Evolutionary conservation across 345 rosid genomes (phyloP).

Genomic region (Lumnitzera littorea): DNA sequence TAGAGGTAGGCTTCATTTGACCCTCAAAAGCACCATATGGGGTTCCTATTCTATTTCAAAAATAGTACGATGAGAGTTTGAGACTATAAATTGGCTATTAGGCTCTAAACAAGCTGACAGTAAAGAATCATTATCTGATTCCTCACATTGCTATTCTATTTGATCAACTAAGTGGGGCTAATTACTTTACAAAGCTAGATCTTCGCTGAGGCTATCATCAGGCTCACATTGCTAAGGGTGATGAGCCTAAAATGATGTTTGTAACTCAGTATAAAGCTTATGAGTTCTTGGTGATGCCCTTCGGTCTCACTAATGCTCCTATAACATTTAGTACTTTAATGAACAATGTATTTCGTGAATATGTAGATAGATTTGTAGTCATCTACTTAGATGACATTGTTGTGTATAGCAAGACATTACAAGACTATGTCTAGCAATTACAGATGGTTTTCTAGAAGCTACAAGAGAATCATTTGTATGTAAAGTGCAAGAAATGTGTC

Average conservation of each 20-base stretch:
- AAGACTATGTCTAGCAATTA: too few relatives aligned
- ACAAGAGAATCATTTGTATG: background rate
- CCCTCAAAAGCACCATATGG: background rate
- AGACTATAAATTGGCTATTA: background rate
- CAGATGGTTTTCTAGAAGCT: too few relatives aligned
- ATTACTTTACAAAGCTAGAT: background rate
- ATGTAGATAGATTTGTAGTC: too few relatives aligned
- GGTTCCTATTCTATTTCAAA: background rate
- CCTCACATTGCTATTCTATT: background rate
- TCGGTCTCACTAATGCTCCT: background rate
- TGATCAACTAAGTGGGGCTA: background rate
- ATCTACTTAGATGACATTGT: too few relatives aligned
- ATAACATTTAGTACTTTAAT: too few relatives aligned
- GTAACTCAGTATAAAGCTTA: background rate
- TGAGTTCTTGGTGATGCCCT: background rate
- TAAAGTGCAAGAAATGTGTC: background rate
- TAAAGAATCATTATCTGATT: background rate
- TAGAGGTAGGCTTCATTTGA: too few relatives aligned
- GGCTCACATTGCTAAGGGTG: background rate
- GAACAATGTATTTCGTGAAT: too few relatives aligned
- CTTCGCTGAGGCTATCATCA: background rate
- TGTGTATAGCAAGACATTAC: too few relatives aligned
- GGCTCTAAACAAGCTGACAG: background rate
- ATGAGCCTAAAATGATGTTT: background rate
- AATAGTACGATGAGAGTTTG: background rate